Percentiles rank a stretch among this genome's conserved stretches.
These are phyloP conservation scores for Plasmodium knowlesi DNA, from an alignment of 169 alveolate species.

Conservation along the genomic window DNA sequence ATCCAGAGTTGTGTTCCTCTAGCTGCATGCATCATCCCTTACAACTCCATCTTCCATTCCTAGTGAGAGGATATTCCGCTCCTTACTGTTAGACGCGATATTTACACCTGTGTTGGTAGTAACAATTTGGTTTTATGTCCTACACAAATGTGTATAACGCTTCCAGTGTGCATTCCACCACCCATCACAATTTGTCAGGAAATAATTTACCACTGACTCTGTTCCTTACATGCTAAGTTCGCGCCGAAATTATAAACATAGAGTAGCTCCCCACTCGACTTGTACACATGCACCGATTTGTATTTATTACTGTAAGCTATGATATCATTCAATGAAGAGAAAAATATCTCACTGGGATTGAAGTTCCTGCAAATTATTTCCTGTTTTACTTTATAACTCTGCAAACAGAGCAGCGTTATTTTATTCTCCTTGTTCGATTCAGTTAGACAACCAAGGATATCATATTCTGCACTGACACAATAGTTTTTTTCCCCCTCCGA, in stretches of 20 bases:
- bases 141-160: neutral
- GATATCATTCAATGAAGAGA: neutral
- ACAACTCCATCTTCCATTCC: slow-evolving; percentile 40
- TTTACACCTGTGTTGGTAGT: slow-evolving; percentile 8
- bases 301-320: slow-evolving; percentile 10
- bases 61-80: neutral
- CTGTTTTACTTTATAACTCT: slow-evolving; percentile 5
- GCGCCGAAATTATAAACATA: neutral
- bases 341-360: slow-evolving; percentile 8
- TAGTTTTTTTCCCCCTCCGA: slow-evolving; percentile 8
- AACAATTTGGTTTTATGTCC: neutral
- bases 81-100: neutral
- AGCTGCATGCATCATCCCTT: neutral
- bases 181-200: neutral
- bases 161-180: neutral
- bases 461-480: slow-evolving; percentile 9
- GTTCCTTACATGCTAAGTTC: slow-evolving; percentile 21
- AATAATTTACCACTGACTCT: neutral
- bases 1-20: neutral
- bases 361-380: slow-evolving; percentile 6
- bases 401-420: slow-evolving; percentile 13
- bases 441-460: slow-evolving; percentile 18
- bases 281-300: slow-evolving; percentile 31
- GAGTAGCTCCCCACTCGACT: slow-evolving; percentile 19
- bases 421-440: slow-evolving; percentile 12